These are phyloP conservation scores for Venturia asperata DNA, from an alignment of 2,329 filamentous ascomycete species.

Conservation along the genomic window DNA sequence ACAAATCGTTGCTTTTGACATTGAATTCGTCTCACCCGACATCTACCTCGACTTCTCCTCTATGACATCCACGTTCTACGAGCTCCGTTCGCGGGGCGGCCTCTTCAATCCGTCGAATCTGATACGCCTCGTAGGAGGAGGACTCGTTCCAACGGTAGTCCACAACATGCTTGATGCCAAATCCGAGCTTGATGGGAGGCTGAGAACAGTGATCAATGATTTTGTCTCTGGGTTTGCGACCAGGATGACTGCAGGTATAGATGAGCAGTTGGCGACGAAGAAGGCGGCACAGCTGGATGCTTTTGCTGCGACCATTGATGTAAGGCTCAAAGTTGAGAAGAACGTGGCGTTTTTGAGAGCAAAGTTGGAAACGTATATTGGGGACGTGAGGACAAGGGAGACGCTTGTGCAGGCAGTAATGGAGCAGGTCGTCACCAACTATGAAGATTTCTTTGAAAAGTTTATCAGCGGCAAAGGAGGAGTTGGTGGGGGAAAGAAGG, in stretches of 20 bases:
- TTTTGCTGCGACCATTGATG: conserved; percentile 33
- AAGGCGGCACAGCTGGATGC: conserved; percentile 8
- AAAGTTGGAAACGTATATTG: conserved; percentile 56
- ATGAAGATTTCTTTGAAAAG: conserved; percentile 57
- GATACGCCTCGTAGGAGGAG: conserved; percentile 47
- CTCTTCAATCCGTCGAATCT: conserved; percentile 60
- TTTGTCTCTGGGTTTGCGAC: conserved; percentile 54
- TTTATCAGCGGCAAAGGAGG: conserved; percentile 35
- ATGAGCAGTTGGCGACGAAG: conserved; percentile 25
- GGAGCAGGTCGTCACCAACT: conserved; percentile 54
- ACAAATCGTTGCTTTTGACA: conserved; percentile 91
- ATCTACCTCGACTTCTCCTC: conserved; percentile 60
- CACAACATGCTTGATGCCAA: conserved; percentile 68
- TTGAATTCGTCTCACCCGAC: conserved; percentile 64
- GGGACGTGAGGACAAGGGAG: conserved; percentile 57
- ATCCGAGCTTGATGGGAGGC: conserved; percentile 56
- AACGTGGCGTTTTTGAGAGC: conserved; percentile 50
- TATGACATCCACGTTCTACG: conserved; percentile 59
- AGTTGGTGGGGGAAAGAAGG: conserved; percentile 41
- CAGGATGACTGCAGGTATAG: conserved; percentile 48
- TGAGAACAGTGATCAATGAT: conserved; percentile 58
- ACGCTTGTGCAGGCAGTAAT: conserved; percentile 60
- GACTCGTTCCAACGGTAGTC: conserved; percentile 57
- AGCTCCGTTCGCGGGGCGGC: conserved; percentile 56
- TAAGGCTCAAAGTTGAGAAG: conserved; percentile 50